These are phyloP conservation scores for Neurospora sp. DNA, from an alignment of 495 filamentous ascomycete genomes.

Conservation along the genomic window DNA sequence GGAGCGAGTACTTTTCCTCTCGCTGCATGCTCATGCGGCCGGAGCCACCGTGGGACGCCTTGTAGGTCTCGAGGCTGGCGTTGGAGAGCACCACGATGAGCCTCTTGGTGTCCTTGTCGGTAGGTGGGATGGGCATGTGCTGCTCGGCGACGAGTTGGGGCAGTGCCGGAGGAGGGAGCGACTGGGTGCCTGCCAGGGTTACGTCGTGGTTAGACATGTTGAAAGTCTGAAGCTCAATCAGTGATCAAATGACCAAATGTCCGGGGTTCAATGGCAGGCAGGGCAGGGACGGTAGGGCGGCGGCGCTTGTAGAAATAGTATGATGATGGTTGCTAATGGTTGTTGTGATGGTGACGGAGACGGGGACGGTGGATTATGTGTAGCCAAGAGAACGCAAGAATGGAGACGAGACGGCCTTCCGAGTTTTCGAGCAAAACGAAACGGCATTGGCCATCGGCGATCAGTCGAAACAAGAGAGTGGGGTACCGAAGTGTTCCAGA, in stretches of 20 bases:
- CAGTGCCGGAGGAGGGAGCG: slow-evolving; percentile 80
- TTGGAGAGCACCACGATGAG: slow-evolving; percentile 95
- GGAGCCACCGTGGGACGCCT: slow-evolving; percentile 59
- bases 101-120: slow-evolving; percentile 80
- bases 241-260: neutral
- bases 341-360: neutral
- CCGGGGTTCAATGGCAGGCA: neutral
- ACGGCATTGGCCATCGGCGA: neutral
- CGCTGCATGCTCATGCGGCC: slow-evolving; percentile 54
- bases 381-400: neutral
- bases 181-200: slow-evolving; percentile 59
- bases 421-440: neutral
- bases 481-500: neutral
- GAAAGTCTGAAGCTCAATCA: neutral
- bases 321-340: neutral
- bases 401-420: neutral
- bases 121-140: slow-evolving; percentile 68
- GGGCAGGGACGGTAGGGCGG: neutral
- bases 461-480: neutral
- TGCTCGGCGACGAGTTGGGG: slow-evolving; percentile 91
- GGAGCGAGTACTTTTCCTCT: slow-evolving; percentile 89
- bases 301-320: neutral
- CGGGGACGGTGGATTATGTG: neutral
- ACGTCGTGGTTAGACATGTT: slow-evolving; percentile 15
- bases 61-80: slow-evolving; percentile 95